Percentiles rank a stretch among this genome's conserved stretches.
Conservation (phyloP, 2,329 filamentous ascomycete genomes). For the Aspergillaceae sp. region DNA sequence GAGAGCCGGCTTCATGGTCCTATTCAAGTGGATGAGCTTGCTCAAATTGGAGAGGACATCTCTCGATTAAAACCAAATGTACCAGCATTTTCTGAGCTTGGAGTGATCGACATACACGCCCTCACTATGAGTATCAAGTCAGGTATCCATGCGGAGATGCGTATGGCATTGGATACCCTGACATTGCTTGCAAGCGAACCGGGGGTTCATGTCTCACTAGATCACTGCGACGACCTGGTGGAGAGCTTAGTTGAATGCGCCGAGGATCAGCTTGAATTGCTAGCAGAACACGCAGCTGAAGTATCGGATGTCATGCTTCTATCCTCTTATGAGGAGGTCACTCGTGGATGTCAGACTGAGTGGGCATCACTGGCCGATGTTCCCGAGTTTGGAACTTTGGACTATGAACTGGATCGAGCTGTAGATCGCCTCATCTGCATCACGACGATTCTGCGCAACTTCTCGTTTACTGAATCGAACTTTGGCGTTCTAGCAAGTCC, state of each 20-base stretch:
- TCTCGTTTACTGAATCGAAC: conserved; percentile 78
- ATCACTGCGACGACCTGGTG: conserved; percentile 75
- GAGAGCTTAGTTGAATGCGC: conserved; percentile 85
- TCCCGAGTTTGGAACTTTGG: conserved; percentile 62
- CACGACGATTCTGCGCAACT: conserved; percentile 83
- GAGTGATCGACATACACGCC: conserved; percentile 81
- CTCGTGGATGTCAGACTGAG: conserved; percentile 69
- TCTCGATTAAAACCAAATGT: conserved; percentile 63
- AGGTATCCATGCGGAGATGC: conserved; percentile 81
- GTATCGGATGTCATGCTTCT: conserved; percentile 80
- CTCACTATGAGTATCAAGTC: conserved; percentile 84
- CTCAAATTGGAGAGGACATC: conserved; percentile 58
- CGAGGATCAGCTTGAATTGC: conserved; percentile 73
- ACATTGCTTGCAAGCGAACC: conserved; percentile 60
- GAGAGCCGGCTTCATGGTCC: conserved; percentile 59
- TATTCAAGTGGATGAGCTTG: conserved; percentile 58
- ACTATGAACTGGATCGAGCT: conserved; percentile 75
- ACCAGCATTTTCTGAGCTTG: conserved; percentile 67
- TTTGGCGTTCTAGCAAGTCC: conserved; percentile 66
- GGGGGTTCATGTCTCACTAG: conserved; percentile 57
- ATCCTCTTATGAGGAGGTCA: conserved; percentile 76
- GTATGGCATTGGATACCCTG: conserved; percentile 77
- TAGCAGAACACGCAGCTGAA: conserved; percentile 77
- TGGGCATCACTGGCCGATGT: conserved; percentile 63
- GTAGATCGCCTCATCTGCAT: conserved; percentile 84